phyloP scores from a whole-genome alignment of 768 basidiomycete genomes.

The Mycena polygramma region DNA sequence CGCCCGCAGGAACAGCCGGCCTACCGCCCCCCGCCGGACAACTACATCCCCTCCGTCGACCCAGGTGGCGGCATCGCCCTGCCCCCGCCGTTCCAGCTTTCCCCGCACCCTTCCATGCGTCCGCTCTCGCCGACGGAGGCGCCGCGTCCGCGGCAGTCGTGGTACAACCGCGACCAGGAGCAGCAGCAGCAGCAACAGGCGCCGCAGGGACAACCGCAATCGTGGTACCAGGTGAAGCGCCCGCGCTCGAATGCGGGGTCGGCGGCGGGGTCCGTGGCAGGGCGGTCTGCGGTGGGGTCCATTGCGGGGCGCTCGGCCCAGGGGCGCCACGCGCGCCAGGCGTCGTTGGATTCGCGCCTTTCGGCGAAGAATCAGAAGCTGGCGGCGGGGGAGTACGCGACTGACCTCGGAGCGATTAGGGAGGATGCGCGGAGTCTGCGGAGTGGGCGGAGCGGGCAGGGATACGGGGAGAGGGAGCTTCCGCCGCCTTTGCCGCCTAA shows the following conservation, averaged over 20 bases:
- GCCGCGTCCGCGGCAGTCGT: constrained; percentile 17
- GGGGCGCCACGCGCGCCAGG: constrained; percentile 25
- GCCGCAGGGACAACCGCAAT: constrained; percentile 6
- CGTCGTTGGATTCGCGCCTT: constrained; percentile 31
- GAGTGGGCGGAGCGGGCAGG: constrained; percentile 11
- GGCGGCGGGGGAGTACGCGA: constrained; percentile 8
- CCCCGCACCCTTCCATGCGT: constrained; percentile 10
- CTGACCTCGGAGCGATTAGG: constrained; percentile 30
- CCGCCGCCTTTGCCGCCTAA: constrained; percentile 31
- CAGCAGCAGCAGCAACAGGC: not conserved
- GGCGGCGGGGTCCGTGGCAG: constrained; percentile 22
- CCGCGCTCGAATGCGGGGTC: constrained; percentile 36
- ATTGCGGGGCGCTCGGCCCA: constrained; percentile 15
- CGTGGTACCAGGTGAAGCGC: constrained; percentile 33
- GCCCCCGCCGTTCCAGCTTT: constrained; percentile 37
- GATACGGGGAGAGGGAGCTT: constrained; percentile 14
- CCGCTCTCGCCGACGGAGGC: not conserved
- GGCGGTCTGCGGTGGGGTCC: constrained; percentile 25
- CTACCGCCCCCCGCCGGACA: constrained; percentile 33
- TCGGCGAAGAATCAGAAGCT: constrained; percentile 13
- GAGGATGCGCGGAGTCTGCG: constrained; percentile 32
- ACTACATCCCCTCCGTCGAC: constrained; percentile 35
- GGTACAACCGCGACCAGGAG: constrained; percentile 10
- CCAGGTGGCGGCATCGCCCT: constrained; percentile 33
- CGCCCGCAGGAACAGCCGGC: constrained; percentile 13